A percentile compares a stretch with the other conserved stretches of the same genome.
Evolutionary conservation across 306 rosid species (phyloP).

Genomic region (Glycine tomentella): DNA sequence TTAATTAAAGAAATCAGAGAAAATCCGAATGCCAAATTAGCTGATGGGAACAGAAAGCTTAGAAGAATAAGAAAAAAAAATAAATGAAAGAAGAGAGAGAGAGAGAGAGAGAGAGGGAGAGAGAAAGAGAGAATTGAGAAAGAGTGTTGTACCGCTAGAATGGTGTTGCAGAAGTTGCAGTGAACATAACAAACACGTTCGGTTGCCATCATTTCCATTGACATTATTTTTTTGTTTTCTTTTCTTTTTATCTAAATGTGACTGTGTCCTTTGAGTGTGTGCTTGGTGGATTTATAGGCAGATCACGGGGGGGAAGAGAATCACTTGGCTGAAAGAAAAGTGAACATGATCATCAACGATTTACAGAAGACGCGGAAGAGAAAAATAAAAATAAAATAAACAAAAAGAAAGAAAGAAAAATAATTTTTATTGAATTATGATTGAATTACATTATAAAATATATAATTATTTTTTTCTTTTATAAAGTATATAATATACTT

Average conservation of each 20-base stretch:
- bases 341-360: slow-evolving; percentile 36
- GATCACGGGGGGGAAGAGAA: slow-evolving; percentile 49
- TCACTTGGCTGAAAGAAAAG: slow-evolving; percentile 50
- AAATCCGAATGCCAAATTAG: slow-evolving; percentile 52
- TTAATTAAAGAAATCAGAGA: slow-evolving; percentile 29
- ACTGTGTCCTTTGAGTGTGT: slow-evolving; percentile 42
- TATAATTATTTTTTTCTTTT: too few relatives aligned
- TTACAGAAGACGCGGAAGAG: slow-evolving; percentile 30
- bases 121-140: neutral
- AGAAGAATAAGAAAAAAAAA: slow-evolving; percentile 35
- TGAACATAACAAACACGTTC: slow-evolving; percentile 99
- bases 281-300: slow-evolving; percentile 55
- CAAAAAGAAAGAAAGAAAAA: too few relatives aligned
- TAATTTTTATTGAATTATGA: too few relatives aligned
- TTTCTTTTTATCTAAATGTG: slow-evolving; percentile 34
- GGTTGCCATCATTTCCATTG: slow-evolving; percentile 91
- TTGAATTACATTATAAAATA: too few relatives aligned
- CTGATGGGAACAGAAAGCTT: slow-evolving; percentile 47
- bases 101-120: too few relatives aligned
- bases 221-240: slow-evolving; percentile 50
- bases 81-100: slow-evolving; percentile 39
- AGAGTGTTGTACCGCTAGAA: slow-evolving; percentile 85
- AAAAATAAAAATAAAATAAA: too few relatives aligned
- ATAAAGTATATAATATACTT: too few relatives aligned
- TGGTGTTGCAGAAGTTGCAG: slow-evolving; percentile 99